Evolutionary conservation across 129 eudicot genomes (phyloP), one percentile per base, ranked within the genome.

Genomic region (Flaveria robusta): DNA sequence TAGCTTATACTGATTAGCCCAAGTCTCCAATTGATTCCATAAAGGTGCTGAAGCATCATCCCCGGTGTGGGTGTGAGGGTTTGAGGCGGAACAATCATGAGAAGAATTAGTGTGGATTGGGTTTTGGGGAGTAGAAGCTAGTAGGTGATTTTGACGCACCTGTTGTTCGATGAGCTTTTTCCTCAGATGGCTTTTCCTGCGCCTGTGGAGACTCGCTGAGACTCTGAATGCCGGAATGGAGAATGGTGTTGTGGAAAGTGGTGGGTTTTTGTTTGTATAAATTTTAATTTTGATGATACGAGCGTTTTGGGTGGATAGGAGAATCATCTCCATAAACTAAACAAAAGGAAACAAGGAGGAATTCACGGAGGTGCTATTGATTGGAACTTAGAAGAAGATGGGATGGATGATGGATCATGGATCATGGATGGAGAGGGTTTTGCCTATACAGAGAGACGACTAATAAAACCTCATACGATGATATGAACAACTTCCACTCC

Each of bases 1-100:
- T 34, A 92, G 2, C 82, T 89, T 83, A 79, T 87, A 86, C 70
- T 82, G 91, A 76, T 83, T 85, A 77, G 79, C 85, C 96, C 96
- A 92, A 68, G 66, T 73, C 81, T 86, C 87, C 56, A 92, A 82
- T 54, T 84, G 85, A 82, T 84, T 79, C 88, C 49, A 43, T 43
- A 43, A 43, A 63, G 37, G 13, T 3, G 66, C 4, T 3, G 37
- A 59, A 62, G 68, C 41, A 62, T 27, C 68, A 62, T 62, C 42
- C 5, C 66, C 3, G 7, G 39, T 24, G 34, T 5, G 39, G 7
- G 39, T 24, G 34, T 5, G 39, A 59, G 66, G 31, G 34, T 58
- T 58, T 58, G 31, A 11, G 6, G 5, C 14, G 3, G 66, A 29
- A 60, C 15, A 37, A 20, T 37, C 77, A 74, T 59, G 64, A 2